phyloP scores from a whole-genome alignment of 148 eudicot genomes.

The Rhododendron williamsianum region DNA sequence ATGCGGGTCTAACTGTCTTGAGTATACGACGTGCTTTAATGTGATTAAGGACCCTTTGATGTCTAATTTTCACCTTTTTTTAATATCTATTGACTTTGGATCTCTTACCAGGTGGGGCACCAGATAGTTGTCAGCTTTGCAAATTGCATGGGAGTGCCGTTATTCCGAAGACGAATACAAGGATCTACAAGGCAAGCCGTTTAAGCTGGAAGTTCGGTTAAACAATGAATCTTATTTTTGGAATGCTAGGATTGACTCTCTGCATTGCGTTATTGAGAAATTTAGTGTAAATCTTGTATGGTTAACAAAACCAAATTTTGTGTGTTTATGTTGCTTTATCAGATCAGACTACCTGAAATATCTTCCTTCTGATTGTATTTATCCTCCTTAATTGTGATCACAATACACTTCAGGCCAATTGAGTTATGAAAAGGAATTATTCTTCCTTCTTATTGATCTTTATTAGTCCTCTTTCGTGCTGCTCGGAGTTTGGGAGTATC shows the following conservation, averaged over 20 bases:
- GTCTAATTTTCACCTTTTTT: conserved; percentile 3
- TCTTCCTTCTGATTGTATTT: neutral
- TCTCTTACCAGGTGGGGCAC: conserved; percentile 72
- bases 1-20: neutral
- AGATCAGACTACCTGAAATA: neutral
- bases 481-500: neutral
- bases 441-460: neutral
- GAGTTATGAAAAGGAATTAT: neutral
- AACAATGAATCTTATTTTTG: conserved; percentile 21
- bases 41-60: neutral
- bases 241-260: neutral
- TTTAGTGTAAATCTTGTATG: neutral
- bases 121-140: conserved; percentile 89
- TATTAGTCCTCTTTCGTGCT: neutral
- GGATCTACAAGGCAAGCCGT: conserved; percentile 95
- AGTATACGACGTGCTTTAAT: neutral
- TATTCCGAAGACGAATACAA: conserved; percentile 78
- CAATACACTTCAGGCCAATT: neutral
- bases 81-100: neutral
- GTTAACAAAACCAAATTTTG: neutral
- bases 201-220: conserved; percentile 33
- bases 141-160: conserved; percentile 91
- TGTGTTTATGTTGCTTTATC: neutral
- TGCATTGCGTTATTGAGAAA: neutral
- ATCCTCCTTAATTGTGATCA: neutral